Evolutionary conservation across 192 early-diverging fungal species (phyloP), one percentile per base, ranked within the genome.

Genomic region (Coemansia sp.): DNA sequence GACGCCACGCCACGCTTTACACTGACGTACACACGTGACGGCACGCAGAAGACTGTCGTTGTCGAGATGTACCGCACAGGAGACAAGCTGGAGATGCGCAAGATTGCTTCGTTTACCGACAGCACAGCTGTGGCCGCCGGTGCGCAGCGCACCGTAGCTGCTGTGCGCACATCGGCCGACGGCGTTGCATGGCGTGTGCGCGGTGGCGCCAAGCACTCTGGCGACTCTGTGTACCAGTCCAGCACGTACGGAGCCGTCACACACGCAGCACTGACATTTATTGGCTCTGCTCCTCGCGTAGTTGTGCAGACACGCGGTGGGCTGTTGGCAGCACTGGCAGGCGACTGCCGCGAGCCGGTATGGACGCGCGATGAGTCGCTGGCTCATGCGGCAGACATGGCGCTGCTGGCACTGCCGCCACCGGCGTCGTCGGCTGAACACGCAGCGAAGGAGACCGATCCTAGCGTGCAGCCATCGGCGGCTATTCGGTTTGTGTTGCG

Each of bases 321-420:
- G 0, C 22, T 89, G 73, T 15, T 83, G 77, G 55, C 80, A 68
- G 69, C 71, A 76, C 57, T 89, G 76, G 76, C 67, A 78, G 66
- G 65, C 61, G 69, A 51, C 25, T 48, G 65, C 66, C 63, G 47
- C 71, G 67, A 39, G 54, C 67, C 75, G 12, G 43, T 86, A 19
- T 98, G 96, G 96, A 79, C 85, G n/a, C 86, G 93, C 37, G 90
- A 95, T 51, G 96, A 98, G 73, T 86, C 91, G 17, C 77, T 97
- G 59, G 85, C 93, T 0, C 82, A 92, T 53, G 78, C 83, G 4
- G 71, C 72, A 2, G 87, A 87, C 25, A 85, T 89, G 43, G 88
- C 78, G 56, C 93, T 94, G 72, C 69, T 98, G 47, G 93, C 95
- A 45, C 78, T 98, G 6, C 93, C 93, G 2, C 59, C 69, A 12